Evolutionary conservation across 108 stramenopile species (phyloP).

Genomic region (Bacterosira constricta): DNA sequence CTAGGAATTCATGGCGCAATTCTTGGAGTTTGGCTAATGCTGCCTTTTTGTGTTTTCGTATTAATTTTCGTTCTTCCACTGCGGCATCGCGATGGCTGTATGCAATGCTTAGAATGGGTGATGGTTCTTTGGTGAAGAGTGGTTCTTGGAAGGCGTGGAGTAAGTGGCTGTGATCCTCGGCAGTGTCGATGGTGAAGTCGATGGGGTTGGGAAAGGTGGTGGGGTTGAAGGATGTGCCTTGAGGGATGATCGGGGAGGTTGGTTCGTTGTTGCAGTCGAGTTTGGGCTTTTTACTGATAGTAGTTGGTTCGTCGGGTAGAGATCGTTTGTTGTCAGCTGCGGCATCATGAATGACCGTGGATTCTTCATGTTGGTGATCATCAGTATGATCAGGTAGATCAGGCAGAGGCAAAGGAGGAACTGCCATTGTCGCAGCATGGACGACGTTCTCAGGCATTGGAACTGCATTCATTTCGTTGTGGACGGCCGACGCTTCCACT

Average conservation of each 20-base stretch:
- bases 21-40: slow-evolving; percentile 1
- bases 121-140: slow-evolving; percentile 31
- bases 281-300: background rate
- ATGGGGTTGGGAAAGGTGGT: background rate
- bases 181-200: background rate
- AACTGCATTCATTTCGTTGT: too few relatives aligned
- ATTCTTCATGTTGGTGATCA: too few relatives aligned
- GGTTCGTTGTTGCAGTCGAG: background rate
- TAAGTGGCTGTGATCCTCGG: background rate
- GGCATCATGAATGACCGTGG: too few relatives aligned
- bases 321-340: too few relatives aligned
- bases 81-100: slow-evolving; percentile 16
- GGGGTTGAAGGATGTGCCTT: background rate
- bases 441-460: too few relatives aligned
- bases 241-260: background rate
- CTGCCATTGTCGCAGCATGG: too few relatives aligned
- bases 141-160: slow-evolving; percentile 17
- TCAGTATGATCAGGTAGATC: too few relatives aligned
- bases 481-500: too few relatives aligned
- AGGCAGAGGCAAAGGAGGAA: too few relatives aligned
- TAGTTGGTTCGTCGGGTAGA: too few relatives aligned
- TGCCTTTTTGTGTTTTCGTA: slow-evolving; percentile 8
- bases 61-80: slow-evolving; percentile 1
- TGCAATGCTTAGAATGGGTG: slow-evolving; percentile 19
- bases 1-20: slow-evolving; percentile 10